Base-by-base conservation (phyloP, 2,329 filamentous ascomycete genomes). In the Trichoderma lentiforme region DNA sequence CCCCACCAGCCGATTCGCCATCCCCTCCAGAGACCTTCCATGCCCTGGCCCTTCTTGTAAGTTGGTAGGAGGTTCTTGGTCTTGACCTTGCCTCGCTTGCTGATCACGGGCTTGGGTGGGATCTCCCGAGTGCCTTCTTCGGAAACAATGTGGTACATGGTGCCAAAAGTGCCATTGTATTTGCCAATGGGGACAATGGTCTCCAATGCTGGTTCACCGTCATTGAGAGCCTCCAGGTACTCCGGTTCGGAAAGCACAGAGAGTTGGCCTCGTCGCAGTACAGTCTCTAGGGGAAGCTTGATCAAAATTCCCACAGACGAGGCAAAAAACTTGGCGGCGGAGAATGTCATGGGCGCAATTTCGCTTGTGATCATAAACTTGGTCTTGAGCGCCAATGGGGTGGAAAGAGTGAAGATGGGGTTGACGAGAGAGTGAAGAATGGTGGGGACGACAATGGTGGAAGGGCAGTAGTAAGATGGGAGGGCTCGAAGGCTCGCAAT, bases 251-350 rank as follows among this genome's bases (percentile, higher is more conserved):
- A 86, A 60, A 93, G 86, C 1, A 94, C 90, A 2, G 91, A 86
- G 72, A 96, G 91, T 81, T 99, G 96, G 6, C 93, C 95, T 73
- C 96, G 90, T 62, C 96, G 91, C 8, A 98, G 87, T 18, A 97
- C 92, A 0, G 95, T 98, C 82, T 99, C 96, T 5, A 98, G 85
- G 0, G 96, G 96, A 14, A 98, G 89, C 78, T 95, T 95, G 75
- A 97, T 82, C 77, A 96, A 92, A 36, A 98, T 88, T 63, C 97
- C 95, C 2, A 90, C 86, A 0, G 91, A 90, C 3, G 93, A 94
- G 15, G 93, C 90, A 75, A 93, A 86, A 82, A 98, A 97, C 68
- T 93, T 93, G 78, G 90, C 90, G 60, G 97, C 80, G 24, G 92
- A 93, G 85, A 97, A 98, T 15, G 92, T 88, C 57, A 90, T 90